Evolutionary conservation across 1,284 basidiomycete genomes (phyloP).

Genomic region (Ustilago curta): DNA sequence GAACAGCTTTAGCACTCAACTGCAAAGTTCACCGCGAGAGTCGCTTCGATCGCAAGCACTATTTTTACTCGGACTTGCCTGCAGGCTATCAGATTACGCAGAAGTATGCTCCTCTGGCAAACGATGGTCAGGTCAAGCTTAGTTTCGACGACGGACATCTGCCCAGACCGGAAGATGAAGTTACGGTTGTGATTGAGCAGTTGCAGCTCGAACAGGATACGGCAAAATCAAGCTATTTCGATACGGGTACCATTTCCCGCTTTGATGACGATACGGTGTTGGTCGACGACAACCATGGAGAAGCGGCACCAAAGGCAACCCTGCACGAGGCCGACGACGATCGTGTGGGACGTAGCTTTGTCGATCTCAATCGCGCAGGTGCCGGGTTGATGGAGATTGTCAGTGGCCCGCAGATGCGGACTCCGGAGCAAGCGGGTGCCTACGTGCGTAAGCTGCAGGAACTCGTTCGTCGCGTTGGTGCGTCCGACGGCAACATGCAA

Average conservation of each 20-base stretch:
- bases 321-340: conserved; percentile 71
- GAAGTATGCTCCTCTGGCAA: conserved; percentile 87
- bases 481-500: conserved; percentile 97
- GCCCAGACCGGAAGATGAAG: conserved; percentile 70
- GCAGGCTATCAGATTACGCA: conserved; percentile 97
- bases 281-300: background rate
- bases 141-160: conserved; percentile 59
- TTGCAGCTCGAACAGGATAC: conserved; percentile 98
- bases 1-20: conserved; percentile 84
- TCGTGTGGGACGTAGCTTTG: conserved; percentile 70
- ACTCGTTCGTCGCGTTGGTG: conserved; percentile 83
- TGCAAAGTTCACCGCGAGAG: conserved; percentile 73
- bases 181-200: conserved; percentile 83
- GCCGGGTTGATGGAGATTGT: conserved; percentile 95
- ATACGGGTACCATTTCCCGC: conserved; percentile 67
- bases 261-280: conserved; percentile 7
- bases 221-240: conserved; percentile 81
- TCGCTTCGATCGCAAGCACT: conserved; percentile 87
- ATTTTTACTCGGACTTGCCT: conserved; percentile 95
- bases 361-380: conserved; percentile 93
- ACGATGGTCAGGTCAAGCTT: conserved; percentile 77
- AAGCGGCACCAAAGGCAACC: background rate
- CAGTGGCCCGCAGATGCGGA: conserved; percentile 89
- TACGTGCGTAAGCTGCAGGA: conserved; percentile 89
- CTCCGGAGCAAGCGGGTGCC: conserved; percentile 88